Conservation (phyloP, 305 asterid genomes). For the Caryopteris hybrid region DNA sequence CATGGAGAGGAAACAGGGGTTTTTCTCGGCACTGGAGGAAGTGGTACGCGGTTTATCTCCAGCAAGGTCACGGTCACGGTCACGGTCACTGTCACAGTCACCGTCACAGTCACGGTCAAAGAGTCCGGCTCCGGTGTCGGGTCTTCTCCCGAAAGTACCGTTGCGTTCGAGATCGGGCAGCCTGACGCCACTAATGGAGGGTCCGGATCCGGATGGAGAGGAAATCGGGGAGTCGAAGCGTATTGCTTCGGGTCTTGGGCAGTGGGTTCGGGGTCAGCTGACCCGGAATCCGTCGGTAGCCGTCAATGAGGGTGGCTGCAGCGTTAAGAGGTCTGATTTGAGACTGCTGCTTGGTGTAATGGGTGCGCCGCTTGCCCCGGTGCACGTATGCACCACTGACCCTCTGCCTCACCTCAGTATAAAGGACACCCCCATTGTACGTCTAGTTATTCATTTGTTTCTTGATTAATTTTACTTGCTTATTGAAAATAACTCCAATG, state of each 20-base stretch:
- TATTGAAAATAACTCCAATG: background rate
- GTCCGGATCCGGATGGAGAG: conserved; percentile 84
- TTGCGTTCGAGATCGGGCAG: conserved; percentile 65
- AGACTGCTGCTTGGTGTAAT: conserved; percentile 67
- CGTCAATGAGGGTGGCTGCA: conserved; percentile 30
- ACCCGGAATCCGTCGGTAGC: conserved; percentile 60
- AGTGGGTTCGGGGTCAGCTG: conserved; percentile 84
- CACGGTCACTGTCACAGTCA: too few species aligned
- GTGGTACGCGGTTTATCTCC: conserved; percentile 90
- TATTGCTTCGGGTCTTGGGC: conserved; percentile 62
- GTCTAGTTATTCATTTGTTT: conserved; percentile 4
- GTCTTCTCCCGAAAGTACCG: conserved; percentile 38
- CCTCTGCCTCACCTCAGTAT: conserved; percentile 64
- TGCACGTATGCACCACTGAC: conserved; percentile 53
- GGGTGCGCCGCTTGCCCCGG: conserved; percentile 82
- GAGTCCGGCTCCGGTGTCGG: conserved; percentile 74
- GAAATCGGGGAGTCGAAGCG: conserved; percentile 75
- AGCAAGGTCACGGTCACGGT: conserved; percentile 58
- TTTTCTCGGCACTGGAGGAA: conserved; percentile 82
- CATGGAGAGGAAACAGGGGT: conserved; percentile 80
- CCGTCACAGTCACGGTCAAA: too few species aligned
- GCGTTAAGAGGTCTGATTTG: conserved; percentile 64
- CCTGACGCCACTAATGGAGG: conserved; percentile 83
- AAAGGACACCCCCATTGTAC: conserved; percentile 64
- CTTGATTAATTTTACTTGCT: background rate